A percentile compares a stretch with the other conserved stretches of the same genome.
Conservation (phyloP, 2,329 filamentous ascomycete genomes). For the Epichloe gansuensis region DNA sequence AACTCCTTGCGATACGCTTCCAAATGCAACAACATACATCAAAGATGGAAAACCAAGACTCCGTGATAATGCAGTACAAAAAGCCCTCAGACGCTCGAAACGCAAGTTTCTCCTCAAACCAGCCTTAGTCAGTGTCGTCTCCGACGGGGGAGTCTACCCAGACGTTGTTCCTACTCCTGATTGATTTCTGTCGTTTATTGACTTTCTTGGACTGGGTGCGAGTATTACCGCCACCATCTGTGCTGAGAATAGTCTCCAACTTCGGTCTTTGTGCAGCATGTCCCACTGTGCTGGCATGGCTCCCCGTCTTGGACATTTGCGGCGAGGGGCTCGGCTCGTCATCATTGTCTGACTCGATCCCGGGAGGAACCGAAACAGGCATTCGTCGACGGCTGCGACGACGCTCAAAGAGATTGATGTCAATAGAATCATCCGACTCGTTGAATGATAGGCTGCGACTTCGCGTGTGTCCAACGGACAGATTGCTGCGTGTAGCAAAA, state of each 20-base stretch:
- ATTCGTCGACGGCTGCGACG: conserved; percentile 15
- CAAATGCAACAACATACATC: conserved; percentile 8
- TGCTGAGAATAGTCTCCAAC: conserved; percentile 34
- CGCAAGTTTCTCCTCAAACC: background rate
- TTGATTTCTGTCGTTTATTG: conserved; percentile 18
- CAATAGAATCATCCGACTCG: conserved; percentile 21
- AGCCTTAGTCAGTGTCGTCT: conserved; percentile 22
- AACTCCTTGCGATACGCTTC: conserved; percentile 4
- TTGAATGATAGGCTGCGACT: conserved; percentile 27
- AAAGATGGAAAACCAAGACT: conserved; percentile 3
- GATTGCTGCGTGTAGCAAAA: conserved; percentile 21
- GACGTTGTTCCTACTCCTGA: conserved; percentile 14
- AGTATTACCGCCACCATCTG: conserved; percentile 19
- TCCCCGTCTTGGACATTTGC: conserved; percentile 13
- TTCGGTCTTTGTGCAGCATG: conserved; percentile 30
- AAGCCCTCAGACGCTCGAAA: background rate
- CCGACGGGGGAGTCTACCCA: conserved; percentile 23
- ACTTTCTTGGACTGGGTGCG: conserved; percentile 17
- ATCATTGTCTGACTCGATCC: conserved; percentile 22
- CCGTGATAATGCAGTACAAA: background rate
- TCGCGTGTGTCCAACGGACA: conserved; percentile 19
- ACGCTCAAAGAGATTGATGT: conserved; percentile 15
- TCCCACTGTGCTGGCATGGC: conserved; percentile 14
- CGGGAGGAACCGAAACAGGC: conserved; percentile 18
- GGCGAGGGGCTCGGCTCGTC: conserved; percentile 16